Base-by-base conservation (phyloP, 2,329 filamentous ascomycete genomes). In the Colletotrichum orbiculare region DNA sequence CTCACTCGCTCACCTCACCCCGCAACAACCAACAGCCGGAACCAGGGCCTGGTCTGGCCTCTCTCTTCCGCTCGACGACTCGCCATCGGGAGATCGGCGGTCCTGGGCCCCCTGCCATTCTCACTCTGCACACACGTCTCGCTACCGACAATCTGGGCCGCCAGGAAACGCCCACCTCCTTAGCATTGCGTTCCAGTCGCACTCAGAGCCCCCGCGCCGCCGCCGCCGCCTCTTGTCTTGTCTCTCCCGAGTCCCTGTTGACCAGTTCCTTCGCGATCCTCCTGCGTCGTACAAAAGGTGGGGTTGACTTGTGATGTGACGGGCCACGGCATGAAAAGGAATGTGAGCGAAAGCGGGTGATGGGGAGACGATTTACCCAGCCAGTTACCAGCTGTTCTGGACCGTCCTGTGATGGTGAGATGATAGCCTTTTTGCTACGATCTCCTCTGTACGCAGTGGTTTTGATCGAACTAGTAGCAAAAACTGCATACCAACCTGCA, bases 61-160 rank as follows among this genome's bases (percentile, higher is more conserved):
- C 49, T 34, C 43, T 46, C n/a, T 15, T n/a, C 15, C 43, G 10
- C n/a, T 55, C 13, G 25, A 25, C 13, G 25, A 25, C 35, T 50
- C 46, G 34, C 61, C 41, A 17, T 15, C 58, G 58, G 62, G 62
- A 65, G 62, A 62, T 65, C 62, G 57, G 58, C 62, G 13, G 57
- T 48, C 25, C 25, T 25, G 25, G 25, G 25, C 25, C 25, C 25
- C 25, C 25, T 62, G 46, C 57, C 39, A 48, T 35, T 39, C 45
- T n/a, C 41, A 54, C 15, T 25, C 25, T 25, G 25, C 25, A 25
- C 25, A 25, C 25, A 25, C 37, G 43, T 41, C 39, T 65, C 62
- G 62, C 13, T 65, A 65, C 62, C 62, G 62, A 56, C 50, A 35
- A 41, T 43, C 52, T 61, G 62, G 62, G 62, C 50, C 57, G 41